Evolutionary conservation across 2,329 filamentous ascomycete genomes (phyloP), one percentile per base, ranked within the genome.

Genomic region (Calonectria pseudoturangicola): DNA sequence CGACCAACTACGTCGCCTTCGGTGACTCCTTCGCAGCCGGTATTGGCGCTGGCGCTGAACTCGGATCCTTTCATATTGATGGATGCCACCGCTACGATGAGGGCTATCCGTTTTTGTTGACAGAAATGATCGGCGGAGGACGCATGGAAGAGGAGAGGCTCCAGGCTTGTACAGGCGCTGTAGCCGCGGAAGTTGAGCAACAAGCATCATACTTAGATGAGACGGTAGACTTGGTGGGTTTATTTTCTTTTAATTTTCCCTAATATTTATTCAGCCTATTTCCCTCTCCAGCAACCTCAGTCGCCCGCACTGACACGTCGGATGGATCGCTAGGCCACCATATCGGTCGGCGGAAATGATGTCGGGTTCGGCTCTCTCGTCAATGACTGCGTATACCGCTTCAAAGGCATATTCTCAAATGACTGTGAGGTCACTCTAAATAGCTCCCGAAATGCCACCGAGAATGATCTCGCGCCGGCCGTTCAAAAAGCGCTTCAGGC

Each of bases 331-430:
- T 5, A 60, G 54, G 54, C 54, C 33, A 60, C 54, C 54, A 41
- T 60, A 18, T 60, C 54, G 3, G 45, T 66, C 15, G 50, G 65
- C 25, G 36, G 50, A 18, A 67, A 67, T 13, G 30, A 58, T 27
- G 50, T 67, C 18, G 51, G 48, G 4, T 67, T 67, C 28, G 65
- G 65, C 50, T 25, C 27, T 8, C 28, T 67, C 41, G 36, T 67
- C 2, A 67, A 67, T 39, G 65, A 67, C 27, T 67, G 65, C 65
- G 43, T 67, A 27, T 67, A 67, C 39, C 65, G 65, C 36, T 67
- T 67, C 41, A 67, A 67, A 39, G 64, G 64, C 2, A 16, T 39
- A n/a, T 41, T 54, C 47, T 54, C 65, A 16, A 47, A 67, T 45
- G 33, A 54, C 4, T 36, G 54, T 15, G 33, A 60, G 36, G 21